Base-by-base conservation (phyloP, 768 basidiomycete genomes). In the Phaeotremella fagi region DNA sequence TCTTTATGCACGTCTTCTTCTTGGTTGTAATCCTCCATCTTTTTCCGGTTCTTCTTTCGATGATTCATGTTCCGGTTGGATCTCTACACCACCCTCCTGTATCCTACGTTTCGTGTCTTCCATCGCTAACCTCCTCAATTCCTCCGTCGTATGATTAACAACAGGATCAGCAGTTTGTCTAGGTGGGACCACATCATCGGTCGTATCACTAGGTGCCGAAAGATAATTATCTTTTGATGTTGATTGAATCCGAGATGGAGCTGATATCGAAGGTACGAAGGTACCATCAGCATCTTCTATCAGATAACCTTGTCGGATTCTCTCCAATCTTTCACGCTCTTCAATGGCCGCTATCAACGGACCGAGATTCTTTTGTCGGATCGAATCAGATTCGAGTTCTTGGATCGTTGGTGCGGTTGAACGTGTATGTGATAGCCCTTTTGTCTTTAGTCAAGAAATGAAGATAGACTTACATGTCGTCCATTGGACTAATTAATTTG, bases 31-130 rank as follows among this genome's bases (percentile, higher is more conserved):
- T 14, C 53, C 53, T 20, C 43, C 56, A 24, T 36, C 43, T 27
- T 20, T 35, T 2, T 26, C 26, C 43, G 51, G 22, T 28, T 42
- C 6, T 31, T 23, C 46, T 23, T 35, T 15, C 20, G 29, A 45
- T 37, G 44, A 33, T 2, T 38, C 43, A 45, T 23, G 25, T 11
- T 11, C 45, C 36, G 29, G 31, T 20, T 15, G 24, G 16, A 23
- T 22, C 42, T 3, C n/a, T 9, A 26, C 26, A 23, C 25, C 43
- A 26, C 47, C 44, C 31, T 63, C 42, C 2, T 33, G 31, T 25
- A 70, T 67, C 24, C 68, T 50, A 26, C 63, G 27, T 44, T 65
- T 67, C 9, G 68, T 70, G 54, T 70, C 68, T 37, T 67, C 68
- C 55, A 63, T 59, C 7, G 68, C 53, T 11, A 70, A 43, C 37